These are phyloP conservation scores for Nakaseomyces bracarensis DNA, from an alignment of 1,139 yeast species.

Conservation along the genomic window DNA sequence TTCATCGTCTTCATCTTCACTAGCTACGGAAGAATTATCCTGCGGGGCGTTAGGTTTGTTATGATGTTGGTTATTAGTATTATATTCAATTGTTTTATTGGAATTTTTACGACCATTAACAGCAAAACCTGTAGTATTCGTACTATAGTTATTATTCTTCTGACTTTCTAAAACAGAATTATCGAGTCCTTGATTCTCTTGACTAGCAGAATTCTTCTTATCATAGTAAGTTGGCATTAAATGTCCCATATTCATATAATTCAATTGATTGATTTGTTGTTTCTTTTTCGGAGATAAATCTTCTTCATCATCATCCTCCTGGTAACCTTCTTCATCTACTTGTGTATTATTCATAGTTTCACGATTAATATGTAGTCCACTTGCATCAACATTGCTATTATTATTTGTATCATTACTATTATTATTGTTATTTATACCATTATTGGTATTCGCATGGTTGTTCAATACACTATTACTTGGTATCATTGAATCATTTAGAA, in stretches of 20 bases:
- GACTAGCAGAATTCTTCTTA: neutral
- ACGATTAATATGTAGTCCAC: neutral
- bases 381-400: neutral
- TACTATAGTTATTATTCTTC: neutral
- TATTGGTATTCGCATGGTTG: neutral
- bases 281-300: constrained; percentile 1
- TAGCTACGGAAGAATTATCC: constrained; percentile 11
- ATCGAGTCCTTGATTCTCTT: too few relatives aligned
- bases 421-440: neutral
- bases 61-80: neutral
- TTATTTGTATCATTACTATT: neutral
- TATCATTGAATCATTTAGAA: neutral
- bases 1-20: constrained; percentile 18
- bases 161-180: too few relatives aligned
- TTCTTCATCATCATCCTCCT: constrained; percentile 28
- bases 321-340: constrained; percentile 26
- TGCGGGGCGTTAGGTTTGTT: constrained; percentile 5
- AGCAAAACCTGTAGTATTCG: constrained; percentile 1
- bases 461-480: neutral
- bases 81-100: neutral
- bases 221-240: neutral
- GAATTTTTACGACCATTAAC: constrained; percentile 4
- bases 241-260: constrained; percentile 7
- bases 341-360: neutral
- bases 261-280: constrained; percentile 4